phyloP scores from a whole-genome alignment of 495 filamentous ascomycete genomes.

The Penicillium herquei region DNA sequence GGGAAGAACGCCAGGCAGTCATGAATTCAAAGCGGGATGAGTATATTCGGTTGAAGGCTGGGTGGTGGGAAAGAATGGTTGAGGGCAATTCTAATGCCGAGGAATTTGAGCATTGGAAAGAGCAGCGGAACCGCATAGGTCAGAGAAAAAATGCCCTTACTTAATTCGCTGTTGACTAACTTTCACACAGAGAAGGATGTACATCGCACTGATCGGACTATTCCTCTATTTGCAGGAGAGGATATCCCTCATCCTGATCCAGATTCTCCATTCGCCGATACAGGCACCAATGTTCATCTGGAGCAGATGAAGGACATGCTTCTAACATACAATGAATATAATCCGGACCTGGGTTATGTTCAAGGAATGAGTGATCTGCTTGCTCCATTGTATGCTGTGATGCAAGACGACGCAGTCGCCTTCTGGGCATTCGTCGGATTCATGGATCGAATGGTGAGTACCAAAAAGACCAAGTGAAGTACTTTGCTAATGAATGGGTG shows the following conservation, averaged over 20 bases:
- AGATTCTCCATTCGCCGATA: constrained; percentile 86
- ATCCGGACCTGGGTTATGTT: constrained; percentile 89
- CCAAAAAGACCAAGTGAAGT: not conserved
- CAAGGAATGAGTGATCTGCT: constrained; percentile 98
- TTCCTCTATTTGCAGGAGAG: constrained; percentile 92
- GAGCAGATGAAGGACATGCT: constrained; percentile 99
- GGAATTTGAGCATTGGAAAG: constrained; percentile 90
- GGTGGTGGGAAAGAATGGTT: constrained; percentile 94
- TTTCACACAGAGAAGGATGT: constrained; percentile 84
- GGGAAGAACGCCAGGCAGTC: constrained; percentile 74
- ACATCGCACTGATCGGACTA: constrained; percentile 89
- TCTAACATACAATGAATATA: constrained; percentile 96
- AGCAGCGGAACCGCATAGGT: constrained; percentile 93
- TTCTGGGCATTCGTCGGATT: constrained; percentile 97
- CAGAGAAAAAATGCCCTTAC: constrained; percentile 27
- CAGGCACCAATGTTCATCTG: constrained; percentile 93
- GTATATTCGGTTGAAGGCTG: constrained; percentile 88
- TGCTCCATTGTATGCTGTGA: constrained; percentile 91
- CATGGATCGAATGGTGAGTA: constrained; percentile 83
- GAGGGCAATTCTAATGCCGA: constrained; percentile 73
- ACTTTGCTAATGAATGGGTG: constrained; percentile 3
- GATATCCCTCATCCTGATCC: constrained; percentile 98
- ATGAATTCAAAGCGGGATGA: constrained; percentile 86
- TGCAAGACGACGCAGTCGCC: constrained; percentile 94
- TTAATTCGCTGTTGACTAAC: constrained; percentile 6